Evolutionary conservation across 1,139 yeast species (phyloP).

Genomic region (Hemisphaericaspora subhashii): DNA sequence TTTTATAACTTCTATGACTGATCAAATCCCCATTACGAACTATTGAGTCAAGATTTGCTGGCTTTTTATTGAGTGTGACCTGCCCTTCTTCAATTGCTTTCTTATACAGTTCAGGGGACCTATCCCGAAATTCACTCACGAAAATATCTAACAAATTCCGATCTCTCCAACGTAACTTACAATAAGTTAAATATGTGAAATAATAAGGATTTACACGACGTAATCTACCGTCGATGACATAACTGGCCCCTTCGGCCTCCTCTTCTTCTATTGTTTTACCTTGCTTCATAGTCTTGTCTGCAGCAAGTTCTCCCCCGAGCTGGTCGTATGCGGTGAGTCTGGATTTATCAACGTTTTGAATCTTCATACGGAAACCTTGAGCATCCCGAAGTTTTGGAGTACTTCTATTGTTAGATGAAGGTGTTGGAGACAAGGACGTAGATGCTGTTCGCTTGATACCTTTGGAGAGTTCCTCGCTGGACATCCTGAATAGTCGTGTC

Average conservation of each 20-base stretch:
- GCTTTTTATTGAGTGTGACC: constrained; percentile 67
- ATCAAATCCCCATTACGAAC: constrained; percentile 85
- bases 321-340: constrained; percentile 41
- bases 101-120: constrained; percentile 66
- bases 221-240: constrained; percentile 56
- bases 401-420: constrained; percentile 13
- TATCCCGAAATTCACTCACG: constrained; percentile 79
- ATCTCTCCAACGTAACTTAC: constrained; percentile 91
- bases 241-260: constrained; percentile 54
- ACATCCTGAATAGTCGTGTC: constrained; percentile 7
- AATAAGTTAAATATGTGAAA: constrained; percentile 86
- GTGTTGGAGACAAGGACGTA: constrained; percentile 8
- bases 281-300: constrained; percentile 24
- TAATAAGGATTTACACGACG: constrained; percentile 82
- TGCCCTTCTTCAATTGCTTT: constrained; percentile 69
- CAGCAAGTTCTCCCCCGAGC: constrained; percentile 34
- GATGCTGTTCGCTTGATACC: constrained; percentile 26
- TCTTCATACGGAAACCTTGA: constrained; percentile 50
- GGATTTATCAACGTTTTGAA: constrained; percentile 46
- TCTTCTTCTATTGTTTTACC: constrained; percentile 53
- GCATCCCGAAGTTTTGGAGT: constrained; percentile 36
- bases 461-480: constrained; percentile 6
- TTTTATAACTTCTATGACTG: constrained; percentile 79
- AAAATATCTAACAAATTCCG: constrained; percentile 77
- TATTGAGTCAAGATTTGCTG: constrained; percentile 64